Evolutionary conservation across 2,329 filamentous ascomycete genomes (phyloP).

Genomic region (Pseudogymnoascus sp.): DNA sequence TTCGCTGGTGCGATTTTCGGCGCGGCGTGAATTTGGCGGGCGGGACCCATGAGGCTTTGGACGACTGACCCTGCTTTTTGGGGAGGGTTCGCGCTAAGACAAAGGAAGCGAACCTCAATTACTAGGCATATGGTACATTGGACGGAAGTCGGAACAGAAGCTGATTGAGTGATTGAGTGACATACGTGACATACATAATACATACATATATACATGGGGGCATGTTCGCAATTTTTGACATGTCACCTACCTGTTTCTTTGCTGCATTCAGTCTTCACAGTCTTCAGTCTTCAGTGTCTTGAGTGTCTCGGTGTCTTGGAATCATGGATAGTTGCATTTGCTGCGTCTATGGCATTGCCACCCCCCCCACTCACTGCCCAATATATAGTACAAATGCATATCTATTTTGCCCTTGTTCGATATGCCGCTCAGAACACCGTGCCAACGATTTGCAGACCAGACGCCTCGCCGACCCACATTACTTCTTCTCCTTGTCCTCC

Average conservation of each 20-base stretch:
- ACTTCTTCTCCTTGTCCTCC: conserved; percentile 45
- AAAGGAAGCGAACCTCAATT: not conserved
- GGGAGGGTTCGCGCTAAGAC: conserved; percentile 1
- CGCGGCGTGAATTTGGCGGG: conserved; percentile 5
- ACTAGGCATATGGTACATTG: not conserved
- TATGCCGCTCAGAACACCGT: conserved; percentile 21
- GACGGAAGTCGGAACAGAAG: not conserved
- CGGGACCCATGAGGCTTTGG: conserved; percentile 5
- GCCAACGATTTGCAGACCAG: conserved; percentile 15
- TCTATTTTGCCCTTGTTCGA: conserved; percentile 16
- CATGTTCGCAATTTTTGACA: not conserved
- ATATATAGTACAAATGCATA: conserved; percentile 27
- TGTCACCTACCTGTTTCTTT: not conserved
- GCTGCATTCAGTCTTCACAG: not conserved
- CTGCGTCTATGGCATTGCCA: conserved; percentile 4
- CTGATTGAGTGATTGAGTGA: not conserved
- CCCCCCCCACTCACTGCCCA: not conserved
- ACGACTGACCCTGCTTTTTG: conserved; percentile 1
- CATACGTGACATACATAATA: not conserved
- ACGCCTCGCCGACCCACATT: conserved; percentile 22
- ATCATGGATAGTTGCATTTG: conserved; percentile 7
- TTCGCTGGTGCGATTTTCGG: conserved; percentile 2
- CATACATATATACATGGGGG: not conserved
- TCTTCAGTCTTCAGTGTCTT: no score
- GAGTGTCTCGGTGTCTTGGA: not conserved